Percentiles rank a stretch among this genome's conserved stretches.
phyloP scores from a whole-genome alignment of 139 green algal genomes.

The Tetratostichococcus sp. region DNA sequence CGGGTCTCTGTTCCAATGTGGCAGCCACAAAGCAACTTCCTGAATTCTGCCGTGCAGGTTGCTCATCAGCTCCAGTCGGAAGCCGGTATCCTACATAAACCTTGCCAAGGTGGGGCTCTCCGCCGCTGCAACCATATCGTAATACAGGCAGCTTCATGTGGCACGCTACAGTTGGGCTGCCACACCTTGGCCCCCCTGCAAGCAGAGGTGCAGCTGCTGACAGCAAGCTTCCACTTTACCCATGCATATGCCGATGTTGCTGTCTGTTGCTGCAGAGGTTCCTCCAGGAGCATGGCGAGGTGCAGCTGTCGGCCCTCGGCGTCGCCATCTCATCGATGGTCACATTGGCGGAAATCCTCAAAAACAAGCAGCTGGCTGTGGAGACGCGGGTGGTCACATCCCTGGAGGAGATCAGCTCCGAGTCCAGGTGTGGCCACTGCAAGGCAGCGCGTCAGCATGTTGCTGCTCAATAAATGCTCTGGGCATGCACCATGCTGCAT shows the following conservation, averaged over 20 bases:
- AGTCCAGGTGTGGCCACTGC: conserved; percentile 21
- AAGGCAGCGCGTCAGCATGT: no score
- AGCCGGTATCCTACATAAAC: conserved; percentile 81
- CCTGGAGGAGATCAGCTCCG: conserved; percentile 27
- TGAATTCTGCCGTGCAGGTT: conserved; percentile 36
- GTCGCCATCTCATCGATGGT: conserved; percentile 79
- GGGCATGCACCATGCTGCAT: no score
- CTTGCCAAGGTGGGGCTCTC: conserved; percentile 54
- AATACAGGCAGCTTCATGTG: no score
- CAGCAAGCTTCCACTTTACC: no score
- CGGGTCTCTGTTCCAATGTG: no score
- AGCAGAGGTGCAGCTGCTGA: background rate
- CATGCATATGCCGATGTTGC: no score
- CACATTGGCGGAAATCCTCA: conserved; percentile 84
- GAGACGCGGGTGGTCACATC: conserved; percentile 46
- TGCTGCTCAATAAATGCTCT: no score
- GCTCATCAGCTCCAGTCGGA: conserved; percentile 64
- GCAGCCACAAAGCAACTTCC: no score
- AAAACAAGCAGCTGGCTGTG: conserved; percentile 65
- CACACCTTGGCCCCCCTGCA: no score
- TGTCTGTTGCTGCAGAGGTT: conserved; percentile 48
- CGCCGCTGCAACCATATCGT: no score
- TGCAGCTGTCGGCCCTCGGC: conserved; percentile 80
- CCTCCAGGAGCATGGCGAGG: conserved; percentile 70
- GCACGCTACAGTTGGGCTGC: no score